phyloP scores from a whole-genome alignment of 257 asterid species.

The Ajuga chamaepitys region DNA sequence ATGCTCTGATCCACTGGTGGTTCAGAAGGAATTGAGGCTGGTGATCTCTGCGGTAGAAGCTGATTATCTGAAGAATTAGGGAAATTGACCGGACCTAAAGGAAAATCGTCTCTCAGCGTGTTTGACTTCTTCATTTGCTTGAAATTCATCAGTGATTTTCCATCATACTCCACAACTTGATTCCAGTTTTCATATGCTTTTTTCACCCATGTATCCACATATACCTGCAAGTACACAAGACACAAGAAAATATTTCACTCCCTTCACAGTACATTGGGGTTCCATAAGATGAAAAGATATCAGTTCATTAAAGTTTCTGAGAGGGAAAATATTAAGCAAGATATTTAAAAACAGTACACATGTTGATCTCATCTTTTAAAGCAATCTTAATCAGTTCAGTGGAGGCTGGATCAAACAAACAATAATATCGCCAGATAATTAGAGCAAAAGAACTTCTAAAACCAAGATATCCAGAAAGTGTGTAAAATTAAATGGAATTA shows the following conservation, averaged over 20 bases:
- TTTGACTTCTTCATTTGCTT: conserved; percentile 50
- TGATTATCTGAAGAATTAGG: conserved; percentile 55
- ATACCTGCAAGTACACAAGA: conserved; percentile 38
- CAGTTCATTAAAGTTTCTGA: neutral
- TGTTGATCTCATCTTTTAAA: too few relatives aligned
- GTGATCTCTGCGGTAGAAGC: conserved; percentile 44
- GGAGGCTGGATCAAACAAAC: neutral
- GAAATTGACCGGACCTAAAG: conserved; percentile 50
- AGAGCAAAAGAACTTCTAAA: neutral
- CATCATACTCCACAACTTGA: conserved; percentile 93
- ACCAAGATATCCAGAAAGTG: neutral
- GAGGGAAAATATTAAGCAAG: neutral
- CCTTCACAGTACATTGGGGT: neutral
- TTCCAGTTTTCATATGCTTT: conserved; percentile 93
- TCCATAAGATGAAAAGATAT: neutral
- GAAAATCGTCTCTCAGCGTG: conserved; percentile 39
- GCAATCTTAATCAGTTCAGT: too few relatives aligned
- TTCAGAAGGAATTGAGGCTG: conserved; percentile 40
- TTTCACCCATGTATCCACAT: conserved; percentile 79
- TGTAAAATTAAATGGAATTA: neutral
- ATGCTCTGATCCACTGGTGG: conserved; percentile 42
- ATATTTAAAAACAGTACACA: neutral
- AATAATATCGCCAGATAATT: neutral
- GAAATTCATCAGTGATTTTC: conserved; percentile 64
- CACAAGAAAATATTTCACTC: conserved; percentile 1